Conservation (phyloP, 768 basidiomycete genomes). For the Lentinus brumalis region DNA sequence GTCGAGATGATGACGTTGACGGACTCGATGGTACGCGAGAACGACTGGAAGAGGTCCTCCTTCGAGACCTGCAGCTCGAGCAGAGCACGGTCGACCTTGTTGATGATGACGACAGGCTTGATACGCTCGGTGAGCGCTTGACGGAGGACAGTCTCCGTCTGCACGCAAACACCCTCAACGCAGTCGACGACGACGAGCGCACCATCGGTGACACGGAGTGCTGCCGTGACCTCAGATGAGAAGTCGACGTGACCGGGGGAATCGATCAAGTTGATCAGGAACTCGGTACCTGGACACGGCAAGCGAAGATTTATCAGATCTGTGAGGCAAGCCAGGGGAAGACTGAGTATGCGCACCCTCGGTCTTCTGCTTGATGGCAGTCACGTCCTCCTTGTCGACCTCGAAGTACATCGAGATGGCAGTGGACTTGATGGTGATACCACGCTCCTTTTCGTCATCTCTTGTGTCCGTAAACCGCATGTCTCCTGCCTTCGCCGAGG, state of each 20-base stretch:
- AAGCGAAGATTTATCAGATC: constrained; percentile 13
- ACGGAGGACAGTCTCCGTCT: constrained; percentile 98
- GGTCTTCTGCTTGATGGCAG: constrained; percentile 91
- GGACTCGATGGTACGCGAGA: constrained; percentile 94
- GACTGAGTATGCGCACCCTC: constrained; percentile 54
- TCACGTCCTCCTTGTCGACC: constrained; percentile 86
- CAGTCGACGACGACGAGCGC: constrained; percentile 99
- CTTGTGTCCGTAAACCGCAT: constrained; percentile 97
- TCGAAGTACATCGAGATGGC: constrained; percentile 99
- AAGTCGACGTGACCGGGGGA: constrained; percentile 99
- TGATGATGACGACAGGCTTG: constrained; percentile 99
- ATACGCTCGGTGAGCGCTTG: constrained; percentile 98
- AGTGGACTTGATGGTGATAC: constrained; percentile 99
- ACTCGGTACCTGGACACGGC: constrained; percentile 69
- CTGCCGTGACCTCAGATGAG: constrained; percentile 99
- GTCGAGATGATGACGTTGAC: constrained; percentile 99
- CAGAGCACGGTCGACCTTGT: constrained; percentile 99
- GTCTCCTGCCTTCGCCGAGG: constrained; percentile 90
- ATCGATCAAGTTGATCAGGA: constrained; percentile 99
- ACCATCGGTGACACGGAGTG: constrained; percentile 99
- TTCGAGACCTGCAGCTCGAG: constrained; percentile 97
- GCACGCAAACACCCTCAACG: constrained; percentile 99
- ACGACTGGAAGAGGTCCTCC: constrained; percentile 96
- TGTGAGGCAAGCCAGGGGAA: constrained; percentile 3
- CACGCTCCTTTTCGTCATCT: constrained; percentile 98